Conservation (phyloP, 139 green algal genomes). For the Chlamydomonas sp. region DNA sequence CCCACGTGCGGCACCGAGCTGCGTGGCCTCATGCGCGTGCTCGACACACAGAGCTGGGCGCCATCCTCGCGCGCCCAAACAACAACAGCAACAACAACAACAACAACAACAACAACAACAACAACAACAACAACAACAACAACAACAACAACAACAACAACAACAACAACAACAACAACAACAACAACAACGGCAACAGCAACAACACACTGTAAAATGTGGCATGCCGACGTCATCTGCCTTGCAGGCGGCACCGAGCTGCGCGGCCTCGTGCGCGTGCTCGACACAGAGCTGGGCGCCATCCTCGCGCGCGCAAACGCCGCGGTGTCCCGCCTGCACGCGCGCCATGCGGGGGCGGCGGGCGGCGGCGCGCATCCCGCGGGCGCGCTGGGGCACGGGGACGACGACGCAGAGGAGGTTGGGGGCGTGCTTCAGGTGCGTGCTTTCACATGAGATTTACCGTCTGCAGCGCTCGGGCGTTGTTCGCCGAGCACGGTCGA, state of each 20-base stretch:
- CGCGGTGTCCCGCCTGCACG: conserved; percentile 1
- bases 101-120: conserved; percentile 5
- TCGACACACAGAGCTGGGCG: conserved; percentile 13
- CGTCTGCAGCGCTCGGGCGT: no score
- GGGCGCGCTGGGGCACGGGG: background rate
- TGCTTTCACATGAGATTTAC: no score
- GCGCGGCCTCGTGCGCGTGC: conserved; percentile 37
- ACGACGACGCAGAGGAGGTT: conserved; percentile 13
- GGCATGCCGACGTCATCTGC: no score
- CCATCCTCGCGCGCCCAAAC: conserved; percentile 16
- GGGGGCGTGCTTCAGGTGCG: background rate
- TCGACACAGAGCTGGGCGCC: conserved; percentile 37
- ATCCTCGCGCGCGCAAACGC: conserved; percentile 17
- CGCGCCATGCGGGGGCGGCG: background rate
- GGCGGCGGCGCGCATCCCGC: background rate
- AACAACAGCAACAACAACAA: conserved; percentile 18
- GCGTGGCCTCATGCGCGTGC: conserved; percentile 4
- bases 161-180: no score
- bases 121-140: no score
- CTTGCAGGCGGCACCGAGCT: conserved; percentile 53
- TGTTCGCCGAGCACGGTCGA: no score
- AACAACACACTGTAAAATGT: no score
- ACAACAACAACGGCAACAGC: conserved; percentile 14
- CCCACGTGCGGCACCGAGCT: conserved; percentile 29
- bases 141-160: no score